Percentiles rank a stretch among this genome's conserved stretches.
Evolutionary conservation across 2,329 filamentous ascomycete genomes (phyloP).

Genomic region (Hypoxylon rubiginosum): DNA sequence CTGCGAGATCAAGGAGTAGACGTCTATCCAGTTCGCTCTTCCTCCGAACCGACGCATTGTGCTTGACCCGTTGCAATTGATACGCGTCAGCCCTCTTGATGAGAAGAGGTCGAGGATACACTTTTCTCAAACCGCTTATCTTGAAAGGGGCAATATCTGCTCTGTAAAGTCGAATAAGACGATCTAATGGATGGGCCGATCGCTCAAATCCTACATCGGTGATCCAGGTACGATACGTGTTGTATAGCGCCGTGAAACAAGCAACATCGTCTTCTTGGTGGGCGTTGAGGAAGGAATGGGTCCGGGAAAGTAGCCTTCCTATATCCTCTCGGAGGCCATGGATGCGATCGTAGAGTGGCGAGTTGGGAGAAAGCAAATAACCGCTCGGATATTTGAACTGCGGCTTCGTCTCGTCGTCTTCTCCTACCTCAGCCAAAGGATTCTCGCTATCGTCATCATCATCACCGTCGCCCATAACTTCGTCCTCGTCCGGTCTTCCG

Average conservation of each 20-base stretch:
- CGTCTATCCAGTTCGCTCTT: constrained; percentile 92
- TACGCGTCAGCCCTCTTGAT: constrained; percentile 95
- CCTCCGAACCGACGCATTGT: constrained; percentile 89
- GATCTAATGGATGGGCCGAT: constrained; percentile 91
- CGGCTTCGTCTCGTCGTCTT: constrained; percentile 86
- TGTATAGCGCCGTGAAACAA: constrained; percentile 93
- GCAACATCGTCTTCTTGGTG: constrained; percentile 96
- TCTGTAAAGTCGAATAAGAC: constrained; percentile 85
- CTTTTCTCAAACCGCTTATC: constrained; percentile 90
- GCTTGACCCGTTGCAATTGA: constrained; percentile 91
- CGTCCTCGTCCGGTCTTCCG: constrained; percentile 58
- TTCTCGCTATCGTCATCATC: constrained; percentile 67
- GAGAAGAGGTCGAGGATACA: constrained; percentile 91
- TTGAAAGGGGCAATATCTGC: constrained; percentile 94
- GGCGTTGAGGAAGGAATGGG: constrained; percentile 84
- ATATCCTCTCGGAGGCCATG: constrained; percentile 85
- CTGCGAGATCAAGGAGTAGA: constrained; percentile 86
- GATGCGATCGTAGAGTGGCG: constrained; percentile 78
- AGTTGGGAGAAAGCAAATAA: constrained; percentile 76
- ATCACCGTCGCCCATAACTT: constrained; percentile 69
- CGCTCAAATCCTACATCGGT: constrained; percentile 97
- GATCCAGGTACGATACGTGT: constrained; percentile 95
- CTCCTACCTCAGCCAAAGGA: constrained; percentile 73
- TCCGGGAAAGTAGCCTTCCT: constrained; percentile 83
- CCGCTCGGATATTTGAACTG: constrained; percentile 91